Conservation (phyloP, 2,329 filamentous ascomycete genomes). For the Stemphylium beticola region DNA sequence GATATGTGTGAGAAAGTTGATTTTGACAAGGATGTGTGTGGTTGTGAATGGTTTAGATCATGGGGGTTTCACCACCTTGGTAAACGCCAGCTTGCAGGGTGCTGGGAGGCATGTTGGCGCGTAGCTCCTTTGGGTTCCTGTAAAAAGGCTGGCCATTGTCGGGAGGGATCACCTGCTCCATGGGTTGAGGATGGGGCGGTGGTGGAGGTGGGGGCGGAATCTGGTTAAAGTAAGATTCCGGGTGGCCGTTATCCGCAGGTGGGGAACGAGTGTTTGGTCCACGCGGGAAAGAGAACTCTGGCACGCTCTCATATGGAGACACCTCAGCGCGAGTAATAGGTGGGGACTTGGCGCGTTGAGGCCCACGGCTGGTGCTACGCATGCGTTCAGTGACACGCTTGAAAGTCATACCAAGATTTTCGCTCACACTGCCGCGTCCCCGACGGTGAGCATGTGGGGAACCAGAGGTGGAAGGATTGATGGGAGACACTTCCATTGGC, state of each 20-base stretch:
- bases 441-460: constrained; percentile 57
- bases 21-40: not conserved
- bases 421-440: constrained; percentile 63
- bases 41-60: constrained; percentile 35
- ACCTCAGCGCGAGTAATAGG: constrained; percentile 42
- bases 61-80: constrained; percentile 40
- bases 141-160: constrained; percentile 38
- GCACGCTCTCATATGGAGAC: constrained; percentile 54
- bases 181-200: constrained; percentile 44
- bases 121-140: constrained; percentile 54
- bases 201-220: constrained; percentile 48
- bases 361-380: constrained; percentile 61
- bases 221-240: constrained; percentile 37
- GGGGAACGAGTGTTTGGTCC: constrained; percentile 36
- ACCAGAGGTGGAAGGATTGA: constrained; percentile 36
- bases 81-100: constrained; percentile 54
- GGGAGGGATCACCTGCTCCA: constrained; percentile 52
- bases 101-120: constrained; percentile 58
- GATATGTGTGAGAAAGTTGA: not conserved
- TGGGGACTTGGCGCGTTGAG: constrained; percentile 55
- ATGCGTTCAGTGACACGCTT: constrained; percentile 62
- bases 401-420: constrained; percentile 60
- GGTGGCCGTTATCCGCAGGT: constrained; percentile 30
- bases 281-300: constrained; percentile 41
- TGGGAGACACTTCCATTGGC: constrained; percentile 30